Conservation (phyloP, 2,329 filamentous ascomycete genomes). For the Madurella mycetomatis region DNA sequence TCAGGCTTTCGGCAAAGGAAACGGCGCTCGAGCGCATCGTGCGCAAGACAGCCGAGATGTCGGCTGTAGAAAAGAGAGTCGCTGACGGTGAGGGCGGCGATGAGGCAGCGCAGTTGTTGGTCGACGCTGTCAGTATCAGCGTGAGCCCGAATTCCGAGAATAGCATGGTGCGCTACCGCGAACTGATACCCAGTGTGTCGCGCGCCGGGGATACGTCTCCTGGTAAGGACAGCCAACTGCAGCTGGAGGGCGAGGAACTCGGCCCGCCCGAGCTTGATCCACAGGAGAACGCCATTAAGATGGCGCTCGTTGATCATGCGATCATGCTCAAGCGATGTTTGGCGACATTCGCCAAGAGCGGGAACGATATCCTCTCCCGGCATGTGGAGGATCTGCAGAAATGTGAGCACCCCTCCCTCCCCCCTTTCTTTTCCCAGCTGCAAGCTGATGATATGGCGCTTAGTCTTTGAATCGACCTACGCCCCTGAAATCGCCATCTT, state of each 20-base stretch:
- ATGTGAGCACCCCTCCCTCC: conserved; percentile 47
- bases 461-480: conserved; percentile 60
- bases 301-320: conserved; percentile 84
- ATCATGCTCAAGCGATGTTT: conserved; percentile 82
- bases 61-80: conserved; percentile 68
- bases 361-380: conserved; percentile 53
- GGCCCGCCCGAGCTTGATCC: conserved; percentile 47
- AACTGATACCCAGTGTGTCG: conserved; percentile 57
- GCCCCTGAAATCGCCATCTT: conserved; percentile 63
- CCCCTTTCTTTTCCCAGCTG: background rate
- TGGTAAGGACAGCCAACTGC: conserved; percentile 32
- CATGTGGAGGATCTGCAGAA: conserved; percentile 57
- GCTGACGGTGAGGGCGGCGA: conserved; percentile 61
- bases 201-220: conserved; percentile 39
- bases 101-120: conserved; percentile 61
- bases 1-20: conserved; percentile 69
- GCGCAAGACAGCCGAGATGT: conserved; percentile 84
- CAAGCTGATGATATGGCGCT: conserved; percentile 17
- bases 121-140: conserved; percentile 72
- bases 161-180: conserved; percentile 73
- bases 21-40: conserved; percentile 88
- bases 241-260: conserved; percentile 39
- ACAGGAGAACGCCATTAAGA: conserved; percentile 74
- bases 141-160: conserved; percentile 70
- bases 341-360: conserved; percentile 61